These are phyloP conservation scores for Mycena polygramma DNA, from an alignment of 768 basidiomycete species.

Conservation along the genomic window DNA sequence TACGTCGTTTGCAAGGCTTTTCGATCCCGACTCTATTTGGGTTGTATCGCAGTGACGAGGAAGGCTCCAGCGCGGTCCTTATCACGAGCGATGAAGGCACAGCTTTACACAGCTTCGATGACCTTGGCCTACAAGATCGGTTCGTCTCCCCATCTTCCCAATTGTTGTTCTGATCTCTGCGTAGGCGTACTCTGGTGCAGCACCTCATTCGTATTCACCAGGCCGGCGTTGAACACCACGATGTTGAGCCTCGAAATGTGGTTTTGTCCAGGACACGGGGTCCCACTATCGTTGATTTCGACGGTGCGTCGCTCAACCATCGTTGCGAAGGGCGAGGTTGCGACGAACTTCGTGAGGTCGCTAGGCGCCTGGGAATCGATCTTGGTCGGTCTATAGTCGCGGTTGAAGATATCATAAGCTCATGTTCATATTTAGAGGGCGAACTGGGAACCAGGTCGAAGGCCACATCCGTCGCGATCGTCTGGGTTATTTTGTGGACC, in stretches of 20 bases:
- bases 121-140: slow-evolving; percentile 9
- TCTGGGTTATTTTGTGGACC: too few relatives aligned
- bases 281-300: slow-evolving; percentile 19
- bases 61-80: slow-evolving; percentile 5
- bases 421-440: slow-evolving; percentile 1
- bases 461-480: too few relatives aligned
- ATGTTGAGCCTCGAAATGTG: slow-evolving; percentile 20
- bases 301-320: slow-evolving; percentile 14
- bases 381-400: slow-evolving; percentile 18
- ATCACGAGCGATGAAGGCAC: slow-evolving; percentile 14
- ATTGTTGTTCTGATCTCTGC: background rate
- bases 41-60: background rate
- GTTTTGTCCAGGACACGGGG: slow-evolving; percentile 1
- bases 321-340: slow-evolving; percentile 3
- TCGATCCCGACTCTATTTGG: slow-evolving; percentile 11
- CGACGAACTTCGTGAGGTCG: slow-evolving; percentile 14
- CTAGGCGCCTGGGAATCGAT: slow-evolving; percentile 8
- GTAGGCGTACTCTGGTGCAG: slow-evolving; percentile 3
- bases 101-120: slow-evolving; percentile 5
- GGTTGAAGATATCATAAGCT: slow-evolving; percentile 12
- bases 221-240: slow-evolving; percentile 11
- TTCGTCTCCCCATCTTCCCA: background rate
- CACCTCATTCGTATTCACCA: slow-evolving; percentile 13
- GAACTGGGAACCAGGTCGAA: slow-evolving; percentile 1
- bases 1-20: slow-evolving; percentile 14